These are phyloP conservation scores for Collybia sp. DNA, from an alignment of 768 basidiomycete species.

Conservation along the genomic window DNA sequence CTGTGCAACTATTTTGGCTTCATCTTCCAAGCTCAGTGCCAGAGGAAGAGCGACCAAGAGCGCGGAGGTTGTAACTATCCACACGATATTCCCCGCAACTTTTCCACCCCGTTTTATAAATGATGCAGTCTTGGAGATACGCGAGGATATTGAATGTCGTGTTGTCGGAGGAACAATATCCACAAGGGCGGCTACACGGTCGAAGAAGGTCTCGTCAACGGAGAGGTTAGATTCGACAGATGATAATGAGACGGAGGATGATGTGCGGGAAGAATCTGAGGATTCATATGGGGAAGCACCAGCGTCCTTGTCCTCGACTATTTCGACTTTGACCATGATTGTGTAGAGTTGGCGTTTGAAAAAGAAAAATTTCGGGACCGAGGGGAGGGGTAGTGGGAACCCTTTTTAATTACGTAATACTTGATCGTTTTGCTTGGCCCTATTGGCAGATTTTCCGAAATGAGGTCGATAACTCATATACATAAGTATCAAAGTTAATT, in stretches of 20 bases:
- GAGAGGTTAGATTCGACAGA: conserved; percentile 71
- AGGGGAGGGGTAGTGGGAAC: conserved; percentile 11
- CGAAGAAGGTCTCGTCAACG: conserved; percentile 77
- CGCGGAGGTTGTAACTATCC: conserved; percentile 93
- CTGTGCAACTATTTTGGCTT: conserved; percentile 89
- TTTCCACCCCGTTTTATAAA: conserved; percentile 66
- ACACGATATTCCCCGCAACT: conserved; percentile 83
- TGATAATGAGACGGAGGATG: conserved; percentile 70
- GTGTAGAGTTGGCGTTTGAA: conserved; percentile 9
- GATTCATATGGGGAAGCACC: conserved; percentile 69
- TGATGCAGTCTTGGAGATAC: conserved; percentile 53
- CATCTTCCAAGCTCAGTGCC: conserved; percentile 91
- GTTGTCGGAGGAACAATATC: conserved; percentile 95
- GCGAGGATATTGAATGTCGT: conserved; percentile 66
- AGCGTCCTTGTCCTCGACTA: conserved; percentile 78
- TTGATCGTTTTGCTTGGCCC: neutral
- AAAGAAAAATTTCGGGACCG: conserved; percentile 20
- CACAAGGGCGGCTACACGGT: conserved; percentile 86
- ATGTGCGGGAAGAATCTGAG: conserved; percentile 67
- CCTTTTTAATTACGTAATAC: conserved; percentile 13
- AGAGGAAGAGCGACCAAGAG: conserved; percentile 91
- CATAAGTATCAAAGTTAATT: neutral
- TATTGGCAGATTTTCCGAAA: neutral
- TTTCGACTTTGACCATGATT: conserved; percentile 91
- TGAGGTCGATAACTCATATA: neutral